Evolutionary conservation across 805 yeast genomes (phyloP), one percentile per base, ranked within the genome.

Genomic region (Kuraishia piskuri): DNA sequence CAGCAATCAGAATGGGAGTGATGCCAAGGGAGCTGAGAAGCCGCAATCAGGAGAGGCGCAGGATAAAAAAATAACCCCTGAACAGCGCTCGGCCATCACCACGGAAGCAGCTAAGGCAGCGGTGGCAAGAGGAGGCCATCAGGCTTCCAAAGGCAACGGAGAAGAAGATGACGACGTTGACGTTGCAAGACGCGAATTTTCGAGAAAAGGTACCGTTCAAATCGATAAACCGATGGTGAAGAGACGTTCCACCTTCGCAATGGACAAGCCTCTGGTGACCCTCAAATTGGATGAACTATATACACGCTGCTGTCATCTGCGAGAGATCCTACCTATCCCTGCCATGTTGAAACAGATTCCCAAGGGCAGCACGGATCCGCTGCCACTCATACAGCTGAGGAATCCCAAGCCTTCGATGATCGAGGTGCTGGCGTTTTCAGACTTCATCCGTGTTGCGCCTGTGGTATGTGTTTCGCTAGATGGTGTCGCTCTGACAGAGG

Each of bases 241-340:
- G 52, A 63, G 73, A 52, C 64, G 63, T 49, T 61, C 61, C 52
- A 60, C 57, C 46, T 49, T 20, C 21, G 46, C 23, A 10, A 69
- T 69, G 73, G 72, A 66, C 6, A 66, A 61, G 21, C 74, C 74
- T 0, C 63, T 66, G 10, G 74, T 70, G 9, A 70, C 73, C 10
- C 57, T 70, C 50, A 70, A 70, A 36, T 77, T 86, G 52, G 96
- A 89, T 60, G 77, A 82, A 49, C 75, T 92, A 62, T 91, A 91
- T 68, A 89, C 97, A 1, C 74, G 97, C 58, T 92, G 97, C 67
- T 91, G 97, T 65, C 97, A 91, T 67, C 72, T 91, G 55, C 75
- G 97, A 53, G 97, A 91, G 62, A 91, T 91, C 54, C 67, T 91
- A 56, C 97, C 98, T 1, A 91, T 91, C 50, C 92, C 96, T 2